Conservation (phyloP, 305 asterid genomes). For the Solanum hybrid region DNA sequence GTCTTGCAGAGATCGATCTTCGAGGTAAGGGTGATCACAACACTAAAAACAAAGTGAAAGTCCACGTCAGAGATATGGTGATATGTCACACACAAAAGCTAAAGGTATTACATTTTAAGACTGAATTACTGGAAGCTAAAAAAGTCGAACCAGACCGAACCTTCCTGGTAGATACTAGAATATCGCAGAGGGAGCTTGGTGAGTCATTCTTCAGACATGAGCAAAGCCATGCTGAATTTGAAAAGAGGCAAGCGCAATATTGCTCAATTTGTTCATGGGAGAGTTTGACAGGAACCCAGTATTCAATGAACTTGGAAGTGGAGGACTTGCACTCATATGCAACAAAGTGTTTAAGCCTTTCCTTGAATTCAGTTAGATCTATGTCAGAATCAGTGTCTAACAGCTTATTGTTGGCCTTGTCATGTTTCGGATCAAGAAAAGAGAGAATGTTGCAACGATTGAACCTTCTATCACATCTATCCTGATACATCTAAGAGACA, state of each 20-base stretch:
- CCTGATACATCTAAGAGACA: conserved; percentile 13
- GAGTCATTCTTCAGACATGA: conserved; percentile 19
- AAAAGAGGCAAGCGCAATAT: conserved; percentile 44
- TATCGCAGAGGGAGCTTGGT: conserved; percentile 18
- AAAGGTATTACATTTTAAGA: neutral
- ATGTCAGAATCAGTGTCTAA: conserved; percentile 8
- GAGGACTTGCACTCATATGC: conserved; percentile 21
- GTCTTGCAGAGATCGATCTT: conserved; percentile 30
- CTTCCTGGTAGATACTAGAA: conserved; percentile 38
- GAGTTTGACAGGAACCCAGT: conserved; percentile 69
- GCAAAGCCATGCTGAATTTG: conserved; percentile 35
- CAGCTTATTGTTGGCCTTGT: conserved; percentile 7
- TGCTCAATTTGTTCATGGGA: conserved; percentile 49
- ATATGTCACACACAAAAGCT: conserved; percentile 5
- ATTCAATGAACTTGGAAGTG: conserved; percentile 31
- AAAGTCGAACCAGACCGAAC: conserved; percentile 16
- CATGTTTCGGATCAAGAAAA: conserved; percentile 19
- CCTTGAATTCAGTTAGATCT: conserved; percentile 16
- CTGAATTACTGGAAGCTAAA: neutral
- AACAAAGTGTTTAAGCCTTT: conserved; percentile 10
- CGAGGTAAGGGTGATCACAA: conserved; percentile 68
- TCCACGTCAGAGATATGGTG: conserved; percentile 5
- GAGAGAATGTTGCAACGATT: conserved; percentile 13
- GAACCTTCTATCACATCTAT: conserved; percentile 3
- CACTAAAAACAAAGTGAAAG: conserved; percentile 28